Evolutionary conservation across 257 asterid genomes (phyloP).

Genomic region (Solanum chaucha): DNA sequence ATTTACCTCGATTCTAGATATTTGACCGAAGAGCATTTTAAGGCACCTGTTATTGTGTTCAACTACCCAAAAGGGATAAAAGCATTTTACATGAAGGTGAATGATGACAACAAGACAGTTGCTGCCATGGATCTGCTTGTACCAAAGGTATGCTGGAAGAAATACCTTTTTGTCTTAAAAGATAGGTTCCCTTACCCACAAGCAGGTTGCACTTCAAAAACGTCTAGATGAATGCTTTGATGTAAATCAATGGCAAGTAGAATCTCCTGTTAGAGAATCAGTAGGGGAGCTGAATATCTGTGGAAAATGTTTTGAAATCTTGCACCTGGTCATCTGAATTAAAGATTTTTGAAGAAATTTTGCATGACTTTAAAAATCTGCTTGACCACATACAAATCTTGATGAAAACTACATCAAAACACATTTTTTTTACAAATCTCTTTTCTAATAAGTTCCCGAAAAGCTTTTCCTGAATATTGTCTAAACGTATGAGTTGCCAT

Average conservation of each 20-base stretch:
- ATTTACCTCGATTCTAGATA: slow-evolving; percentile 54
- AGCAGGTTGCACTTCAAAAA: background rate
- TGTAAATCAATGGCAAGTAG: background rate
- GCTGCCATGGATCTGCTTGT: slow-evolving; percentile 99
- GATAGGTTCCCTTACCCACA: background rate
- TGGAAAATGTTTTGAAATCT: background rate
- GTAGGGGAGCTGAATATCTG: background rate
- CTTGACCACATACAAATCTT: background rate
- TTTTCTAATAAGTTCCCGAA: background rate
- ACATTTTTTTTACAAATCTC: background rate
- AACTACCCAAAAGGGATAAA: slow-evolving; percentile 91
- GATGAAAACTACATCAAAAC: background rate
- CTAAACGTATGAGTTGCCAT: background rate
- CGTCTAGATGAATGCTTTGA: background rate
- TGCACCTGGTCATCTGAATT: background rate
- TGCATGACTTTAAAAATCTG: background rate
- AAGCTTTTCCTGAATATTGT: background rate
- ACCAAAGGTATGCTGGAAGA: slow-evolving; percentile 53
- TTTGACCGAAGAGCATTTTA: slow-evolving; percentile 86
- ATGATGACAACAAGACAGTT: slow-evolving; percentile 84
- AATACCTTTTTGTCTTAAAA: background rate
- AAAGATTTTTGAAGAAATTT: background rate
- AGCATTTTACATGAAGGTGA: slow-evolving; percentile 97
- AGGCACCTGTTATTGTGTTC: slow-evolving; percentile 84
- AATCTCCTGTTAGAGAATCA: background rate